A percentile compares a stretch with the other conserved stretches of the same genome.
Conservation (phyloP, 2,329 filamentous ascomycete genomes). For the Macrophomina pseudophaseolina region DNA sequence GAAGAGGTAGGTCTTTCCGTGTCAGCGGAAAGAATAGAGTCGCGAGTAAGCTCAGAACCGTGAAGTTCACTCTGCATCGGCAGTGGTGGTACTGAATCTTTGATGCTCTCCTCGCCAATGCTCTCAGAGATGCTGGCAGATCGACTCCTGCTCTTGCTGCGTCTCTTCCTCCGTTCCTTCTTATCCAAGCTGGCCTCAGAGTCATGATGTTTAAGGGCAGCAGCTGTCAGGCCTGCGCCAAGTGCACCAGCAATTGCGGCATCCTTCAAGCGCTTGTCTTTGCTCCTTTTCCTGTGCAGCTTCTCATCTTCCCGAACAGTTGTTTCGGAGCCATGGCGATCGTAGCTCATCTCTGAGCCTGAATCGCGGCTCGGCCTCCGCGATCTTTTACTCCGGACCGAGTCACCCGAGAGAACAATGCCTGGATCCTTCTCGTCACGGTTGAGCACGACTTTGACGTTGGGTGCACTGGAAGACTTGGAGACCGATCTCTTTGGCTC, state of each 20-base stretch:
- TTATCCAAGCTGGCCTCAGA: slow-evolving; percentile 64
- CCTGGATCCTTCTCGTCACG: slow-evolving; percentile 64
- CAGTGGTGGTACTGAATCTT: slow-evolving; percentile 75
- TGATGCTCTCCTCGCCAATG: slow-evolving; percentile 50
- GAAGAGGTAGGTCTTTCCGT: slow-evolving; percentile 73
- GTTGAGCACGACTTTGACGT: slow-evolving; percentile 66
- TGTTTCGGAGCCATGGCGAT: slow-evolving; percentile 36
- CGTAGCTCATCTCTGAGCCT: slow-evolving; percentile 49
- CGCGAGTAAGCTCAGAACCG: slow-evolving; percentile 84
- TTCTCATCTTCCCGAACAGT: slow-evolving; percentile 53
- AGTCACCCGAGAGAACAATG: slow-evolving; percentile 61
- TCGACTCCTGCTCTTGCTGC: slow-evolving; percentile 58
- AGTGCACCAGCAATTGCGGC: slow-evolving; percentile 59
- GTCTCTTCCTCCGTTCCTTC: slow-evolving; percentile 51
- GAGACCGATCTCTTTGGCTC: slow-evolving; percentile 59
- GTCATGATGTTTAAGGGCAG: slow-evolving; percentile 67
- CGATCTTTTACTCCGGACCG: slow-evolving; percentile 57
- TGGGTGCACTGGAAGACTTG: slow-evolving; percentile 66
- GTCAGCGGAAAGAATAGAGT: slow-evolving; percentile 82
- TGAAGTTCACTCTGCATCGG: slow-evolving; percentile 86
- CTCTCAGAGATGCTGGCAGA: slow-evolving; percentile 60
- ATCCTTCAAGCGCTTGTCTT: slow-evolving; percentile 56
- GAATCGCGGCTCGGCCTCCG: slow-evolving; percentile 60
- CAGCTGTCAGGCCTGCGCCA: slow-evolving; percentile 64
- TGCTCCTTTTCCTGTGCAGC: slow-evolving; percentile 59